phyloP scores from a whole-genome alignment of 495 filamentous ascomycete species.

The Penicillium simplicissimum region DNA sequence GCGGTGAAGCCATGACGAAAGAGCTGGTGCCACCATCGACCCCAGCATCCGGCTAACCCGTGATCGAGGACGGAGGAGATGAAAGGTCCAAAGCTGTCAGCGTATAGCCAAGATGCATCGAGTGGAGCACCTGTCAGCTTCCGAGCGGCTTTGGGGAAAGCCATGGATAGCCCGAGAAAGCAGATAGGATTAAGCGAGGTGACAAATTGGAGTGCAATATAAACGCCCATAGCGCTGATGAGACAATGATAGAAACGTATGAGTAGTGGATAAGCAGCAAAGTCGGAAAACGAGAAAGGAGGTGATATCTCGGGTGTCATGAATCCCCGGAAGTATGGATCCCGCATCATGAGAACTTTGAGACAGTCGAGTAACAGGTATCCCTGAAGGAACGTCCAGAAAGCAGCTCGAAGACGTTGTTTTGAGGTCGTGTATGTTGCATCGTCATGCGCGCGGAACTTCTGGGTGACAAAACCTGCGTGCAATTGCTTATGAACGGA shows the following conservation, averaged over 20 bases:
- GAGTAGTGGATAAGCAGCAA: constrained; percentile 35
- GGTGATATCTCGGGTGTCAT: constrained; percentile 33
- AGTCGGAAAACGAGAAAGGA: constrained; percentile 48
- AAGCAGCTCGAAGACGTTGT: constrained; percentile 48
- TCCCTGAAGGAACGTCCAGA: constrained; percentile 47
- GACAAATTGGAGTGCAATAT: constrained; percentile 54
- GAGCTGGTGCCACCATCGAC: constrained; percentile 85
- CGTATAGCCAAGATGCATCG: constrained; percentile 64
- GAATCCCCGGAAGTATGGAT: constrained; percentile 70
- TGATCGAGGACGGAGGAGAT: constrained; percentile 56
- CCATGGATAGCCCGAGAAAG: constrained; percentile 56
- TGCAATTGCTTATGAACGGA: constrained; percentile 45
- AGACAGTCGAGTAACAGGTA: constrained; percentile 68
- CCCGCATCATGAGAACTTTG: constrained; percentile 64
- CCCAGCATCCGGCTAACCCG: constrained; percentile 77
- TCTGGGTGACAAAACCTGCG: constrained; percentile 13
- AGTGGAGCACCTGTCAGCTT: constrained; percentile 46
- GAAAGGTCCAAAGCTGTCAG: constrained; percentile 60
- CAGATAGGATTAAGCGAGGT: constrained; percentile 56
- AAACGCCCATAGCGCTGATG: constrained; percentile 50
- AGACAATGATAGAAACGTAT: constrained; percentile 51
- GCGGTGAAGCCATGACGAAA: constrained; percentile 73
- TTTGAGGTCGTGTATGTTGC: constrained; percentile 28
- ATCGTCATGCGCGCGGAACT: constrained; percentile 13
- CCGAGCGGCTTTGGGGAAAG: constrained; percentile 39